A percentile compares a stretch with the other conserved stretches of the same genome.
Evolutionary conservation across 805 yeast genomes (phyloP).

Genomic region (Tetrapisispora pingtungensis): DNA sequence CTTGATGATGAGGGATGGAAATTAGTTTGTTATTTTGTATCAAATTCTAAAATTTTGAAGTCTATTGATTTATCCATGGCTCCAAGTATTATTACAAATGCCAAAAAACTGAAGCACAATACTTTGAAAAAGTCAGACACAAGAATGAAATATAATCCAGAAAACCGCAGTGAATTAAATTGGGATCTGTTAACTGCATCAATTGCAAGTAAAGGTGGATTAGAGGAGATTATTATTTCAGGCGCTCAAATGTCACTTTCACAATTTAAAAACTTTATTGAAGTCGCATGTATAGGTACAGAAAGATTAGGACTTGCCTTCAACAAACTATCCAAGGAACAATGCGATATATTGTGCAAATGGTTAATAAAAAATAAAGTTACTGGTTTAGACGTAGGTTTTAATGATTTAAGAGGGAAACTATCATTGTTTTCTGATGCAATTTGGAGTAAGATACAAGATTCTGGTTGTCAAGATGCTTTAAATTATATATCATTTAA

Average conservation of each 20-base stretch:
- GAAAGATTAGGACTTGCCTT: slow-evolving; percentile 69
- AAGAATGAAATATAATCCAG: slow-evolving; percentile 32
- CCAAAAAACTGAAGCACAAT: slow-evolving; percentile 31
- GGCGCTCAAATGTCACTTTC: slow-evolving; percentile 61
- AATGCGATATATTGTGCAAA: slow-evolving; percentile 45
- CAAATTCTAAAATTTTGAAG: slow-evolving; percentile 47
- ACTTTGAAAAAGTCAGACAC: slow-evolving; percentile 15
- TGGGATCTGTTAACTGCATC: slow-evolving; percentile 78
- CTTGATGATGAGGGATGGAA: slow-evolving; percentile 74
- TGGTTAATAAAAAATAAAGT: slow-evolving; percentile 44
- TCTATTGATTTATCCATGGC: slow-evolving; percentile 54
- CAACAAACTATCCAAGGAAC: slow-evolving; percentile 51
- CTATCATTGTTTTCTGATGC: slow-evolving; percentile 22
- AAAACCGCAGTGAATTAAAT: slow-evolving; percentile 59
- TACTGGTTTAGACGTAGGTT: slow-evolving; percentile 74
- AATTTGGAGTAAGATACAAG: slow-evolving; percentile 16
- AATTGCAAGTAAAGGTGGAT: slow-evolving; percentile 60
- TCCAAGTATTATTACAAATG: slow-evolving; percentile 30
- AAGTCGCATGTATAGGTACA: slow-evolving; percentile 48
- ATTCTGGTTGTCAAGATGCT: slow-evolving; percentile 19
- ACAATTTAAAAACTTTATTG: slow-evolving; percentile 52
- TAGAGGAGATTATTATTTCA: slow-evolving; percentile 69
- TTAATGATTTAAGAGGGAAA: slow-evolving; percentile 50
- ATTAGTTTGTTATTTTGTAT: slow-evolving; percentile 63
- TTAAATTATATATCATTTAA: slow-evolving; percentile 50